Percentiles rank a stretch among this genome's conserved stretches.
phyloP scores from a whole-genome alignment of 1,284 basidiomycete species.

The Cutaneotrichosporon spelunceum region DNA sequence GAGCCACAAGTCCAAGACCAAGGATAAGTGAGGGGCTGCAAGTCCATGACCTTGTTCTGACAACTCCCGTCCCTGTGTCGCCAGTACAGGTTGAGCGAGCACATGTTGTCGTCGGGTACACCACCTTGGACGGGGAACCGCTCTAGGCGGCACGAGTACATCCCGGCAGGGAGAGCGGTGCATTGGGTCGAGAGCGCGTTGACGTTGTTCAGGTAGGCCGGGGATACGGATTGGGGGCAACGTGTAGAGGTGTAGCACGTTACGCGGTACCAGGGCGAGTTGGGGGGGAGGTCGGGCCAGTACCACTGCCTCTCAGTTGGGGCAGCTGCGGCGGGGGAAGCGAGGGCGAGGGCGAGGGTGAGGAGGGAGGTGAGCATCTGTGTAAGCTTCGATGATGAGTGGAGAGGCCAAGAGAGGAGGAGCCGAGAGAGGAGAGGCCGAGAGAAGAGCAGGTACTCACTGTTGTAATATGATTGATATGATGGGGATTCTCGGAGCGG shows the following conservation, averaged over 20 bases:
- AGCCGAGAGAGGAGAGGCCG: too few species aligned
- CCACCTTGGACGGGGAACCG: conserved; percentile 3
- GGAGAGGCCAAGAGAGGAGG: not conserved
- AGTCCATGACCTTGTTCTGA: not conserved
- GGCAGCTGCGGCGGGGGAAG: not conserved
- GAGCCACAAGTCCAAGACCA: not conserved
- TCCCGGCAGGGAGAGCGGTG: not conserved
- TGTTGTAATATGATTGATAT: too few species aligned
- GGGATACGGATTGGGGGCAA: not conserved
- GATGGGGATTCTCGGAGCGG: too few species aligned
- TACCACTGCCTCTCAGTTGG: not conserved
- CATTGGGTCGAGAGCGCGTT: not conserved
- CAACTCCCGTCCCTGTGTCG: not conserved
- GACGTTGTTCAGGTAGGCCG: not conserved
- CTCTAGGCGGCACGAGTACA: not conserved
- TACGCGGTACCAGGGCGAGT: not conserved
- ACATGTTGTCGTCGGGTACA: not conserved
- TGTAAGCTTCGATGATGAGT: not conserved
- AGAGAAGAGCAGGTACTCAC: too few species aligned
- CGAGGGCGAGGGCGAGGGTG: not conserved
- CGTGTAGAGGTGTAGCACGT: not conserved
- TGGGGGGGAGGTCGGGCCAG: not conserved
- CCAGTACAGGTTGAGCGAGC: not conserved
- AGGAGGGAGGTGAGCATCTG: conserved; percentile 4
- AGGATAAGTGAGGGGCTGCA: not conserved